Percentiles rank a stretch among this genome's conserved stretches.
These are phyloP conservation scores for Phialophora verrucosa DNA, from an alignment of 2,329 filamentous ascomycete species.

Conservation along the genomic window DNA sequence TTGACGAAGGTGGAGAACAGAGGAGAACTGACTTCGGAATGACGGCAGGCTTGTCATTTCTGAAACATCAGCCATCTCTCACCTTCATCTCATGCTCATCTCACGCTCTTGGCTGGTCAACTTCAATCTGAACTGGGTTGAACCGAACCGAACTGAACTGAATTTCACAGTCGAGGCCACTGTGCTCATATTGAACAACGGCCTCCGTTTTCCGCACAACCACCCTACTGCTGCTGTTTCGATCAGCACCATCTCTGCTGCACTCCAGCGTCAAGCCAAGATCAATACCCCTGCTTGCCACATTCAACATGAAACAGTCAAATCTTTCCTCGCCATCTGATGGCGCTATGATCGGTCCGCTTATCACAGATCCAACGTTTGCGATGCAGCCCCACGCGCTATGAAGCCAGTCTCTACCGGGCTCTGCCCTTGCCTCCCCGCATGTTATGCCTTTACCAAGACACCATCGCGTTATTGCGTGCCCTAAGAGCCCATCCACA, in stretches of 20 bases:
- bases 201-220: neutral
- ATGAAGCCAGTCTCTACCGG: neutral
- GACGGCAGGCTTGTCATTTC: neutral
- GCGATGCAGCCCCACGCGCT: constrained; percentile 19
- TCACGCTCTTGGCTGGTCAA: constrained; percentile 1
- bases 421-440: neutral
- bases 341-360: constrained; percentile 21
- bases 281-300: constrained; percentile 24
- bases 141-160: neutral
- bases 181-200: neutral
- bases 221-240: neutral
- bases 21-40: neutral
- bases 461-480: neutral
- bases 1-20: neutral
- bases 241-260: neutral
- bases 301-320: constrained; percentile 27
- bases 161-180: neutral
- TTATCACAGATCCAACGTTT: constrained; percentile 25
- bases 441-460: neutral
- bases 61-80: constrained; percentile 2
- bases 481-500: constrained; percentile 9
- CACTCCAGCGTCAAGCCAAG: neutral
- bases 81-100: neutral
- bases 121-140: neutral
- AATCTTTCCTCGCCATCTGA: neutral